phyloP scores from a whole-genome alignment of 2,329 filamentous ascomycete species.

The Chaetomium olivaceum region DNA sequence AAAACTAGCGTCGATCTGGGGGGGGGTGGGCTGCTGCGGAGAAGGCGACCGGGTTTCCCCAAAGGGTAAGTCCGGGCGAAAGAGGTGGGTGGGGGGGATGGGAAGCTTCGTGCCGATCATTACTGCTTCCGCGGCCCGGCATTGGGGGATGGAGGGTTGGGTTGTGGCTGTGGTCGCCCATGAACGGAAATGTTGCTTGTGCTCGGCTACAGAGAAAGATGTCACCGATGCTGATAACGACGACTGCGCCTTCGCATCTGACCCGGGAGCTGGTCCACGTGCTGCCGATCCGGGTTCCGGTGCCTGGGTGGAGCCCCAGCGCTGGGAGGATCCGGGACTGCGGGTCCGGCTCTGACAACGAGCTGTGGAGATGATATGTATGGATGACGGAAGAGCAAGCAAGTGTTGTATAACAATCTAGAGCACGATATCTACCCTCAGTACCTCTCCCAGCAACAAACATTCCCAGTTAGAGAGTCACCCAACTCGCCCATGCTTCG shows the following conservation, averaged over 20 bases:
- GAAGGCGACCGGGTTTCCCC: constrained; percentile 20
- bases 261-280: not conserved
- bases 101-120: constrained; percentile 8
- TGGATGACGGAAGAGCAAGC: not conserved
- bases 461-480: not conserved
- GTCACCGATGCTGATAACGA: not conserved
- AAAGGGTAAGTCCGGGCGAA: constrained; percentile 17
- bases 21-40: constrained; percentile 2
- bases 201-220: not conserved
- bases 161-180: not conserved
- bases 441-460: not conserved
- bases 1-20: constrained; percentile 13
- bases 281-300: not conserved
- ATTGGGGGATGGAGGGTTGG: not conserved
- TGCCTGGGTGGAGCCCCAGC: not conserved
- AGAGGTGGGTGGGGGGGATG: not conserved
- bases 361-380: not conserved
- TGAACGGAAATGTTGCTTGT: no score
- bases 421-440: not conserved
- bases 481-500: not conserved
- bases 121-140: constrained; percentile 9
- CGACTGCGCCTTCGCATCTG: not conserved
- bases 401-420: not conserved
- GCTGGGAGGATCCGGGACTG: not conserved
- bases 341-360: not conserved